Base-by-base conservation (phyloP, 257 asterid species). In the Petrea volubilis region DNA sequence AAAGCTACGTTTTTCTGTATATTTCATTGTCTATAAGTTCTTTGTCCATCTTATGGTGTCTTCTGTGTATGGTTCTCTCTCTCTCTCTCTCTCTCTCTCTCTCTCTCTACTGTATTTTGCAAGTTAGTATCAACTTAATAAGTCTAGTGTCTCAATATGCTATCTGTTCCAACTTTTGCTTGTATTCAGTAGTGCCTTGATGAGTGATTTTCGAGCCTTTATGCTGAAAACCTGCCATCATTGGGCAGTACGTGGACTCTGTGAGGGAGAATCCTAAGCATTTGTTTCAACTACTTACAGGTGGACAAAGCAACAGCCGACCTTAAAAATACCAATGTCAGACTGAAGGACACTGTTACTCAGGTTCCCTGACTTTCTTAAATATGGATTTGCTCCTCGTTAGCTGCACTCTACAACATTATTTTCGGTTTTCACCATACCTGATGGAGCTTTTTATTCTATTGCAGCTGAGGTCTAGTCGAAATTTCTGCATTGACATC, bases 241-340 rank as follows among this genome's bases (percentile, higher is more conserved):
- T 46, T 12, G 53, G 14, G 13, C 15, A n/a, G 59, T 74, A 12
- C 18, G 14, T 29, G 51, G 60, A 64, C 52, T 14, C 40, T 72
- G 34, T 53, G 33, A 29, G 61, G n/a, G 17, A 29, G 67, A 46
- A 23, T 49, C 40, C 56, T 29, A 49, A 66, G 53, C 34, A 74
- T 50, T 74, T 62, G 27, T 52, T 51, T 71, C 50, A 58, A 47
- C 68, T 67, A 31, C 74, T 58, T 78, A 74, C 84, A 95, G 99
- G 98, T 95, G 74, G 99, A 95, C 82, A 90, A 75, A 82, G 99
- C 99, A 17, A 86, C 98, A 51, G 59, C 98, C 36, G 98, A 95
- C 79, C 91, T 95, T 20, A 95, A 92, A 83, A 95, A 92, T 78
- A 95, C 99, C 59, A 92, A 95, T 67, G 98, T 92, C 79, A 85